Evolutionary conservation across 768 basidiomycete species (phyloP).

Genomic region (Amanita rubescens): DNA sequence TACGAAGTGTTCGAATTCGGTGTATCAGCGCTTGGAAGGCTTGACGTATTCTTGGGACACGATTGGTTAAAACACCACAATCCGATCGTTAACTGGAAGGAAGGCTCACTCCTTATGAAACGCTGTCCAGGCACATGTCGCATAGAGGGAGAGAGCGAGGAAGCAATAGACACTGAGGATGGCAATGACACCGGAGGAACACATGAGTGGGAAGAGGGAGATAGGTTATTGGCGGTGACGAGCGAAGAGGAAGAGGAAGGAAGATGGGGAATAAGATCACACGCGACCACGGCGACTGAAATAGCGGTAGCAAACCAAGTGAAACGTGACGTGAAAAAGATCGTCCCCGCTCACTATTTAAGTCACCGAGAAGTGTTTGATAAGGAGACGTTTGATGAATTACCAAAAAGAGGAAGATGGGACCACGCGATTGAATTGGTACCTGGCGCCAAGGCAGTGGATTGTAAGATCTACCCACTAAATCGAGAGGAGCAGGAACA

Average conservation of each 20-base stretch:
- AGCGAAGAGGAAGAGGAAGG: not conserved
- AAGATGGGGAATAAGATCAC: not conserved
- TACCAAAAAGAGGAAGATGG: not conserved
- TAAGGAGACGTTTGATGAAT: not conserved
- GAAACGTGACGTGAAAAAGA: not conserved
- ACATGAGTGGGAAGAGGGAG: conserved; percentile 1
- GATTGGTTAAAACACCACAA: no score
- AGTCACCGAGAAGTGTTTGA: not conserved
- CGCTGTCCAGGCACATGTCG: no score
- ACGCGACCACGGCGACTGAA: not conserved
- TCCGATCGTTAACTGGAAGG: no score
- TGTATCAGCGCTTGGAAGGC: no score
- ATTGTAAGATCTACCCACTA: no score
- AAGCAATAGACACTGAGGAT: no score
- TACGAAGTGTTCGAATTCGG: not conserved
- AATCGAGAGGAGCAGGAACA: not conserved
- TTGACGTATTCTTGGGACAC: no score
- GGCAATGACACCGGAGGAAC: no score
- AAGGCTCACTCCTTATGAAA: no score
- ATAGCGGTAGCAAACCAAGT: not conserved
- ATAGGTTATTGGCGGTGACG: not conserved
- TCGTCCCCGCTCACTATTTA: not conserved
- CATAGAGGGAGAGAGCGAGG: no score
- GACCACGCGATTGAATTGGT: not conserved
- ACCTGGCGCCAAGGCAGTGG: not conserved